phyloP scores from a whole-genome alignment of 176 grass and related monocot species.

The Avena sativa region DNA sequence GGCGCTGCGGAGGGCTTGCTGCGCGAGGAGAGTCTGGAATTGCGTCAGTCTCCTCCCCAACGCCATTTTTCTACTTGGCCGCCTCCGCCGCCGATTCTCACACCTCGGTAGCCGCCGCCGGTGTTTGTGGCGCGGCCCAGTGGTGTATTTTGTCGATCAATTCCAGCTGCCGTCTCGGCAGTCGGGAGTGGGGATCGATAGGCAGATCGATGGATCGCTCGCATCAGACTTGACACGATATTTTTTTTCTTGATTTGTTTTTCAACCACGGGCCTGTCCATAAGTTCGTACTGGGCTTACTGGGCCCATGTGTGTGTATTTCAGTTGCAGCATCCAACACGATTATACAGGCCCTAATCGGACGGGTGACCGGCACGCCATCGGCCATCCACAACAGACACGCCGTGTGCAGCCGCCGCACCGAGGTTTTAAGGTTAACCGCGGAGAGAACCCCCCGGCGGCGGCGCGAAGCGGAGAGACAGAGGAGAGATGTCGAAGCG shows the following conservation, averaged over 20 bases:
- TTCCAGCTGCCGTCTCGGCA: background rate
- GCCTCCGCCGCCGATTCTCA: background rate
- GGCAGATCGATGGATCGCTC: background rate
- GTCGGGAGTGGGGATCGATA: background rate
- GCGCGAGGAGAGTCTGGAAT: slow-evolving; percentile 43
- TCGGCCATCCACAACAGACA: background rate
- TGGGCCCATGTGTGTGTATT: too few relatives aligned
- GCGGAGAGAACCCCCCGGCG: slow-evolving; percentile 29
- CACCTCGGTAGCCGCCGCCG: background rate
- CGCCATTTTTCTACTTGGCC: slow-evolving; percentile 5
- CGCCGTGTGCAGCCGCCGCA: slow-evolving; percentile 17
- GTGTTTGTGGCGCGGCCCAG: background rate
- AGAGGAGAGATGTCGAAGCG: slow-evolving; percentile 61
- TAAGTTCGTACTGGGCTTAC: too few relatives aligned
- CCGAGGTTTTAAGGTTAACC: slow-evolving; percentile 35
- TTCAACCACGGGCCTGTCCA: too few relatives aligned
- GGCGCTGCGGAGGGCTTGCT: slow-evolving; percentile 42
- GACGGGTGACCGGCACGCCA: slow-evolving; percentile 10
- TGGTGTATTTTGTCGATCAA: background rate
- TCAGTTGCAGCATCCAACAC: background rate
- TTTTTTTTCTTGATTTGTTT: too few relatives aligned
- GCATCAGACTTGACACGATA: too few relatives aligned
- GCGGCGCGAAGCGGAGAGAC: slow-evolving; percentile 33
- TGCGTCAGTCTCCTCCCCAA: slow-evolving; percentile 46
- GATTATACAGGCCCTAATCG: slow-evolving; percentile 21